Conservation (phyloP, 495 filamentous ascomycete species). For the Pyronema domesticum region DNA sequence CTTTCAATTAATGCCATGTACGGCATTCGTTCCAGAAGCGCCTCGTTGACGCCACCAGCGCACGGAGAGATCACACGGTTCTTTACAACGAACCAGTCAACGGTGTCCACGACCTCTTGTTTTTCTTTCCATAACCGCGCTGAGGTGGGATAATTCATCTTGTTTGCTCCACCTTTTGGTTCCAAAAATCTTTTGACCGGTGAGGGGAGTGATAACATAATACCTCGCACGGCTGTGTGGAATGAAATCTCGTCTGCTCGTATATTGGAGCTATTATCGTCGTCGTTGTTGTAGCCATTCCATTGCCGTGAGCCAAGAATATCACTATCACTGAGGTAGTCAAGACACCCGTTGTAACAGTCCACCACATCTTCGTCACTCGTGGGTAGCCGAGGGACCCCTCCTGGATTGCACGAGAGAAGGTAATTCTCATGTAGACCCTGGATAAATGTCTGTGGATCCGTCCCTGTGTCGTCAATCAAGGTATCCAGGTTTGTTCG, state of each 20-base stretch:
- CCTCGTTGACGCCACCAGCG: constrained; percentile 29
- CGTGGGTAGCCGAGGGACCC: constrained; percentile 28
- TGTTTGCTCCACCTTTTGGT: constrained; percentile 29
- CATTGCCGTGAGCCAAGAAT: constrained; percentile 38
- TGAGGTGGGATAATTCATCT: constrained; percentile 75
- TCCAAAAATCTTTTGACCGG: constrained; percentile 52
- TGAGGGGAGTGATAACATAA: constrained; percentile 64
- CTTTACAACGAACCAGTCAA: constrained; percentile 46
- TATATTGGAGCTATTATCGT: constrained; percentile 32
- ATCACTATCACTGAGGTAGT: constrained; percentile 74
- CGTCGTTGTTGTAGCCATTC: constrained; percentile 20
- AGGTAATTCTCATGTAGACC: constrained; percentile 90
- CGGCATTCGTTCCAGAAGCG: constrained; percentile 67
- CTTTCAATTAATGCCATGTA: constrained; percentile 55
- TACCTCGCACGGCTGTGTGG: constrained; percentile 65
- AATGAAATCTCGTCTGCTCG: constrained; percentile 87
- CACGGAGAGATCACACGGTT: constrained; percentile 22
- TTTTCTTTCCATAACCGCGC: constrained; percentile 57
- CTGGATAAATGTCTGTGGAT: constrained; percentile 73
- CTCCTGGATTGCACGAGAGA: constrained; percentile 51
- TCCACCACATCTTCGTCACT: constrained; percentile 46
- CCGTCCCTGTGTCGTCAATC: constrained; percentile 76
- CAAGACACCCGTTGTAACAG: constrained; percentile 52
- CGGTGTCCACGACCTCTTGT: constrained; percentile 56
- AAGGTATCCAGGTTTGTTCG: constrained; percentile 52